Conservation (phyloP, 352 stramenopile species). For the Sclerospora graminicola region DNA sequence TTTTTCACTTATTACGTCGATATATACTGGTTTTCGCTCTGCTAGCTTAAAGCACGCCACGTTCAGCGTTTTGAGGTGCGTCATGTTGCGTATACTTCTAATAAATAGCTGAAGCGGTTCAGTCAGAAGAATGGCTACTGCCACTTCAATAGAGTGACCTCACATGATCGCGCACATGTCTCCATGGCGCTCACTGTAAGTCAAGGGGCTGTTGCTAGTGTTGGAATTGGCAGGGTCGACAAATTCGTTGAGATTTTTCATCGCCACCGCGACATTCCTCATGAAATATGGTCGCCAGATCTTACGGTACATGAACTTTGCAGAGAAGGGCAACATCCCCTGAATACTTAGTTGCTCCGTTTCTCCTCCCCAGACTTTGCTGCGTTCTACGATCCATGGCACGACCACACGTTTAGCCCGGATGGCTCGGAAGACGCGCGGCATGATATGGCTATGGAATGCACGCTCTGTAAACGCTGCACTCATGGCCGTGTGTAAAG, state of each 20-base stretch:
- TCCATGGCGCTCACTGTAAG: conserved; percentile 23
- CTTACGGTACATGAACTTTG: conserved; percentile 75
- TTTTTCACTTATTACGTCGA: not conserved
- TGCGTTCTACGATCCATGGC: conserved; percentile 78
- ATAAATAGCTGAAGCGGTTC: conserved; percentile 32
- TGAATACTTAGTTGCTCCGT: conserved; percentile 57
- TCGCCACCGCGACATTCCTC: conserved; percentile 60
- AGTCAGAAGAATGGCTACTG: conserved; percentile 7
- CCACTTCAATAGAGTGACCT: not conserved
- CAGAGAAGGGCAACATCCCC: conserved; percentile 61
- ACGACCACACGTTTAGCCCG: conserved; percentile 74
- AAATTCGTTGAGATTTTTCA: conserved; percentile 78
- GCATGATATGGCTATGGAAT: conserved; percentile 68
- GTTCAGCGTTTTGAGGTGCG: conserved; percentile 9
- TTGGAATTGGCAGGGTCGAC: conserved; percentile 17
- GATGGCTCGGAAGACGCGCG: conserved; percentile 62
- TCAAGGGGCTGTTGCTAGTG: conserved; percentile 10
- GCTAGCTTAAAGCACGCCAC: not conserved
- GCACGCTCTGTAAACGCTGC: conserved; percentile 59
- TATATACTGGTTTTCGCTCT: not conserved
- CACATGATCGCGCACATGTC: conserved; percentile 31
- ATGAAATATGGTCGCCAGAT: conserved; percentile 79
- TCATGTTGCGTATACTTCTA: conserved; percentile 11
- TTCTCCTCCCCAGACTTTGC: conserved; percentile 75
- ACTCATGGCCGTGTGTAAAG: conserved; percentile 44